Evolutionary conservation across 768 basidiomycete genomes (phyloP).

Genomic region (Serendipita sp.): DNA sequence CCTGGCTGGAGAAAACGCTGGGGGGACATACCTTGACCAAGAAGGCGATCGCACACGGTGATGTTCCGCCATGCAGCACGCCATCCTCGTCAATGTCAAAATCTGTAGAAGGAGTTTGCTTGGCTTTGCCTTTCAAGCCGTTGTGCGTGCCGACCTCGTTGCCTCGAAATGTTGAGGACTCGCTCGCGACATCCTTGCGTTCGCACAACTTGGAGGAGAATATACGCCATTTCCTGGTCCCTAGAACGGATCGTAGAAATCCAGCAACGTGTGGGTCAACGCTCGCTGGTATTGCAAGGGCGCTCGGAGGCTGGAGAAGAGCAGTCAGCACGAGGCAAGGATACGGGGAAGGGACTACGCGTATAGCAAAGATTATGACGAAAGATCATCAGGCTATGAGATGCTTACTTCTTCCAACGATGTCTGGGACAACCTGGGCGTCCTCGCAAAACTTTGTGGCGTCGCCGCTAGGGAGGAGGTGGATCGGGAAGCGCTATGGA

Average conservation of each 20-base stretch:
- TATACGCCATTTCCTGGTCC: conserved; percentile 28
- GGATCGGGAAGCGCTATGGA: not conserved
- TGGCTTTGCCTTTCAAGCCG: not conserved
- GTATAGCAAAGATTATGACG: not conserved
- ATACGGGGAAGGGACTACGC: not conserved
- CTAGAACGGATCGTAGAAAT: conserved; percentile 30
- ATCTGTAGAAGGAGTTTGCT: not conserved
- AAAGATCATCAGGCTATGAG: not conserved
- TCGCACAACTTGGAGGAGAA: conserved; percentile 33
- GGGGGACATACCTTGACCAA: conserved; percentile 28
- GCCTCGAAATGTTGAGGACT: conserved; percentile 20
- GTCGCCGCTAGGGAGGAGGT: not conserved
- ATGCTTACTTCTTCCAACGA: not conserved
- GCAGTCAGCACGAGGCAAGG: conserved; percentile 1
- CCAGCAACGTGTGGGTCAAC: conserved; percentile 29
- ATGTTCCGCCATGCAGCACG: conserved; percentile 17
- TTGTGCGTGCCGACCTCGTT: not conserved
- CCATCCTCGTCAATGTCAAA: conserved; percentile 16
- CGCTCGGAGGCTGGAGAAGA: not conserved
- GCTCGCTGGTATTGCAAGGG: conserved; percentile 5
- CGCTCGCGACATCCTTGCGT: conserved; percentile 22
- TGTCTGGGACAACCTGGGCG: not conserved
- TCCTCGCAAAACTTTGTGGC: not conserved
- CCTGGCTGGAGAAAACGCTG: not conserved
- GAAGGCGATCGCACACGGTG: conserved; percentile 33